These are phyloP conservation scores for Onygenales sp. DNA, from an alignment of 2,329 filamentous ascomycete genomes.

Conservation along the genomic window DNA sequence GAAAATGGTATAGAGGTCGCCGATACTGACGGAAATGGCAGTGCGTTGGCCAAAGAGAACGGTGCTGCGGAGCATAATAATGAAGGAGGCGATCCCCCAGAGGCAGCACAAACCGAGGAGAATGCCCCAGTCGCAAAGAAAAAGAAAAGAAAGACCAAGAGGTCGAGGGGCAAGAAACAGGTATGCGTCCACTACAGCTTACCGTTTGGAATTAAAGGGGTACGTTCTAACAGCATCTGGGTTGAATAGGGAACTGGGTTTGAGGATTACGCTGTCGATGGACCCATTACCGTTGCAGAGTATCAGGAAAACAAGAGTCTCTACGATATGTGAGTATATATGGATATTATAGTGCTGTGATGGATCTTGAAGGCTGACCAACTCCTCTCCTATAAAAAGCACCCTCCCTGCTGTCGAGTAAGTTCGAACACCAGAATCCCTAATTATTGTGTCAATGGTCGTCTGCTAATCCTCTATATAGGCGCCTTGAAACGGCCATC, in stretches of 20 bases:
- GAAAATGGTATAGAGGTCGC: neutral
- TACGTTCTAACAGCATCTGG: neutral
- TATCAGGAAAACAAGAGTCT: constrained; percentile 56
- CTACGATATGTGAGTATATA: constrained; percentile 52
- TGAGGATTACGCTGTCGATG: constrained; percentile 73
- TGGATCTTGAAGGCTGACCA: neutral
- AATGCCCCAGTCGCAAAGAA: constrained; percentile 8
- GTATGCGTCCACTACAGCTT: neutral
- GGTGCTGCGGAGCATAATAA: neutral
- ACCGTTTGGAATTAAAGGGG: neutral
- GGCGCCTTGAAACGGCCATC: constrained; percentile 77
- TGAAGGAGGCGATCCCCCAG: constrained; percentile 1
- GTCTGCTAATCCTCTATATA: constrained; percentile 20
- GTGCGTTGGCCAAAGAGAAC: neutral
- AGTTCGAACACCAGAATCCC: constrained; percentile 13
- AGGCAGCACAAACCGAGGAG: neutral
- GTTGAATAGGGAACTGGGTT: constrained; percentile 52
- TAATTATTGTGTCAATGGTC: neutral
- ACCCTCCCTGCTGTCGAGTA: constrained; percentile 50
- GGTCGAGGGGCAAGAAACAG: constrained; percentile 23
- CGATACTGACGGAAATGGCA: neutral
- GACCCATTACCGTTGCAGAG: constrained; percentile 64
- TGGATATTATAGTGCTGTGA: too few species aligned
- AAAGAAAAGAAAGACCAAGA: constrained; percentile 27
- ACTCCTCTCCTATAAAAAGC: constrained; percentile 22